These are phyloP conservation scores for Talaromyces sp. DNA, from an alignment of 2,329 filamentous ascomycete genomes.

Conservation along the genomic window DNA sequence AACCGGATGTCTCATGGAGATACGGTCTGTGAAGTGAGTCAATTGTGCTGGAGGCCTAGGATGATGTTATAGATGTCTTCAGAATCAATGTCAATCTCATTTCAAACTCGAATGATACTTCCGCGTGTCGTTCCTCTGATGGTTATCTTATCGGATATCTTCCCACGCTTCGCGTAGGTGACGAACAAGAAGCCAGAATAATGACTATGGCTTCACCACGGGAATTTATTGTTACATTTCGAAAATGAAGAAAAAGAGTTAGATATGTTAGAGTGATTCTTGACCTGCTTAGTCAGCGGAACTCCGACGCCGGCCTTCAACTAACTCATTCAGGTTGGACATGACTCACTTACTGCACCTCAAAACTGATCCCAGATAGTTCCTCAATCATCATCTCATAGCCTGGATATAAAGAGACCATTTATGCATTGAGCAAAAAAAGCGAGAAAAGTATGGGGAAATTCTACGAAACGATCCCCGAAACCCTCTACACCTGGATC, in stretches of 20 bases:
- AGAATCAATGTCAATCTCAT: not conserved
- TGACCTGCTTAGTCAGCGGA: not conserved
- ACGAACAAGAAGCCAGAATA: not conserved
- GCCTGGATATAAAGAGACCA: not conserved
- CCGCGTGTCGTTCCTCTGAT: not conserved
- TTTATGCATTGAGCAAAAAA: not conserved
- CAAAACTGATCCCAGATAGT: not conserved
- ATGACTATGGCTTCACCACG: not conserved
- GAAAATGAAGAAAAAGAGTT: not conserved
- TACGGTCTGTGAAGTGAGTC: not conserved
- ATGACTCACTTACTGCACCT: not conserved
- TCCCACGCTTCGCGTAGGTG: not conserved
- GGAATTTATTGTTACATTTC: not conserved
- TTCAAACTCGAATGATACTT: not conserved
- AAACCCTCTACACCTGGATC: constrained; percentile 14
- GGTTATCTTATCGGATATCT: not conserved
- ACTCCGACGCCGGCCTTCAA: not conserved
- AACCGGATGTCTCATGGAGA: not conserved
- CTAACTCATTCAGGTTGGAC: not conserved
- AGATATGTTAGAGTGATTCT: not conserved
- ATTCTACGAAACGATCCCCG: constrained; percentile 16
- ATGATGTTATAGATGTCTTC: not conserved
- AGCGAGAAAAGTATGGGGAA: constrained; percentile 9
- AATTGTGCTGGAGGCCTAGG: not conserved
- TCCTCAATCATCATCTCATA: not conserved